Evolutionary conservation across 2,329 filamentous ascomycete genomes (phyloP), one percentile per base, ranked within the genome.

Genomic region (Ophiostoma ips): DNA sequence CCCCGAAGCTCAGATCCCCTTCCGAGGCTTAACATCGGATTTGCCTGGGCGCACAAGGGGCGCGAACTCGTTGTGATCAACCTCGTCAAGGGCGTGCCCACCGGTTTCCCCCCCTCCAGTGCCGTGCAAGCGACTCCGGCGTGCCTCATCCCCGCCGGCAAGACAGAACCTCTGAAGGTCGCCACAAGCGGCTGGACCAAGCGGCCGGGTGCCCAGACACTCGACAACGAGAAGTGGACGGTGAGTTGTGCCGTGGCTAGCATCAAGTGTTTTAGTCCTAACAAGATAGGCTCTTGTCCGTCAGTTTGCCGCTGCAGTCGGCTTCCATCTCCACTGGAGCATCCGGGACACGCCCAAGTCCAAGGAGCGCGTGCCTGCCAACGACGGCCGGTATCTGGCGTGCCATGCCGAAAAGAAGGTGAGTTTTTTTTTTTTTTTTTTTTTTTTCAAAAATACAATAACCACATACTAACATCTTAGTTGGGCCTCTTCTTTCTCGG

Each of bases 331-430:
- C 1, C 31, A 16, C 2, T 1, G 37, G 7, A 49, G 45, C n/a
- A 38, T 51, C 12, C 49, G 53, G 0, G 55, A 56, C 13, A 52
- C 54, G 0, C 52, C 52, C 5, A 46, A 47, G 13, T 48, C 51
- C 2, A 19, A 35, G 16, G 48, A 36, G n/a, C 18, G 44, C 16
- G 18, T 50, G 12, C 5, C 33, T 1, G 36, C 33, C 5, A 55
- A 56, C 19, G 40, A 48, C 3, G 53, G 53, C 10, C 48, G 49
- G 0, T 56, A 51, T 7, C 10, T 28, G 2, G 53, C 55, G 0
- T 56, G 55, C 36, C 55, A 56, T 6, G 50, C 50, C 0, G 55
- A 56, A 31, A 56, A 56, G 18, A 56, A 55, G 48, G 55, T 55
- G 10, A 24, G 35, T 21, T 12, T 33, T 1, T 15, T 21, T 33